Evolutionary conservation across 345 rosid genomes (phyloP), one percentile per base, ranked within the genome.

Genomic region (Microthlaspi erraticum): DNA sequence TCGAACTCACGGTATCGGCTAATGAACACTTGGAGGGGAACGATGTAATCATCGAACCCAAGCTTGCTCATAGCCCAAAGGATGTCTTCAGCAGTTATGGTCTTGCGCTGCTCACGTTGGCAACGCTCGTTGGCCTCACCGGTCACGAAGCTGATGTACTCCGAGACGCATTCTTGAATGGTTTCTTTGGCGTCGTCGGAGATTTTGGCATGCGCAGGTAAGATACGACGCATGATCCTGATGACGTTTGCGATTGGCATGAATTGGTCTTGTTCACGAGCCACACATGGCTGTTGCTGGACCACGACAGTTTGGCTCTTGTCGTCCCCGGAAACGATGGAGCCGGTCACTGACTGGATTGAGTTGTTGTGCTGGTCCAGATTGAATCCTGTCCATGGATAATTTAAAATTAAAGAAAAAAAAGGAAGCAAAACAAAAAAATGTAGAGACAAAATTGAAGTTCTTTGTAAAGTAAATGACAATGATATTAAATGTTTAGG

Each of bases 231-330:
- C 91, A 88, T 88, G 69, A 86, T 86, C 43, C 88, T 81, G 2
- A 79, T 86, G 63, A 88, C 94, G 46, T 86, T 84, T n/a, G 94
- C 88, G 12, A 86, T 84, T 0, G 91, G 94, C 91, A 88, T 80
- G 80, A 77, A 86, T 32, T 79, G 89, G 64, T 84, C 91, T 51
- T 84, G 94, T 23, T 86, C 89, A 7, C 86, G 86, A 7, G 78
- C 68, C 32, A 36, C 3, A 18, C 77, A 58, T 3, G 71, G 55
- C 14, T 50, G 83, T 13, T 45, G 73, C 14, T 62, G 70, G 58
- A 16, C 20, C 7, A 16, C 13, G 51, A 10, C 16, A 20, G 1
- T 34, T 32, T n/a, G 38, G 37, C 13, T 66, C 53, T 33, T 43
- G 56, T 67, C 58, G 2, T 34, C 32, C 55, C 23, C 36, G 32